A percentile compares a stretch with the other conserved stretches of the same genome.
phyloP scores from a whole-genome alignment of 495 filamentous ascomycete species.

The Trichocladium antarcticum region DNA sequence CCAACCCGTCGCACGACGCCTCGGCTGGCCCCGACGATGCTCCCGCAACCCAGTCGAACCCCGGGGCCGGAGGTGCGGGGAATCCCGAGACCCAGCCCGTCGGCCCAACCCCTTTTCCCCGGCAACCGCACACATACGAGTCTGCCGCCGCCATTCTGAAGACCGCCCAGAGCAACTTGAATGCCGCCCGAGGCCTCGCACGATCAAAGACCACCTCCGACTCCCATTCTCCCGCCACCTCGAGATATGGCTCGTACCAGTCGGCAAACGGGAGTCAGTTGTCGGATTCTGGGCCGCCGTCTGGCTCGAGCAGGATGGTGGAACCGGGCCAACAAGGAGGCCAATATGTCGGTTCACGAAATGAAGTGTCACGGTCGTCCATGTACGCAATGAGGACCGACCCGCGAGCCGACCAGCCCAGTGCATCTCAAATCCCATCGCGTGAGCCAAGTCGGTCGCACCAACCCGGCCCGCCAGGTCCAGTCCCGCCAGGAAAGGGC shows the following conservation, averaged over 20 bases:
- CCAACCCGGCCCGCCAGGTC: conserved; percentile 48
- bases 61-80: conserved; percentile 7
- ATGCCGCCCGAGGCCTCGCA: conserved; percentile 21
- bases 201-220: conserved; percentile 35
- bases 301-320: conserved; percentile 2
- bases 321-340: conserved; percentile 30
- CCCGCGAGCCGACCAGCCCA: conserved; percentile 50
- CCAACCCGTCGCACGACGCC: conserved; percentile 41
- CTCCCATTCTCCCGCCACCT: conserved; percentile 32
- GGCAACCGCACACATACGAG: conserved; percentile 28
- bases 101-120: conserved; percentile 19
- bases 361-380: conserved; percentile 54
- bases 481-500: conserved; percentile 34
- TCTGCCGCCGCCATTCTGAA: conserved; percentile 27
- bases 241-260: conserved; percentile 29
- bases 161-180: conserved; percentile 26
- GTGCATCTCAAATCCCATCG: conserved; percentile 52
- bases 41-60: conserved; percentile 1
- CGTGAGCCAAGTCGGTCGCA: conserved; percentile 61
- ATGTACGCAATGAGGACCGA: conserved; percentile 47
- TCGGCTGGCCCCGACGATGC: conserved; percentile 23
- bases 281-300: conserved; percentile 1
- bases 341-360: conserved; percentile 46
- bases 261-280: conserved; percentile 9
- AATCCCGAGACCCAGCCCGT: conserved; percentile 2